A percentile compares a stretch with the other conserved stretches of the same genome.
Conservation (phyloP, 2,329 filamentous ascomycete species). For the Fusarium illudens region DNA sequence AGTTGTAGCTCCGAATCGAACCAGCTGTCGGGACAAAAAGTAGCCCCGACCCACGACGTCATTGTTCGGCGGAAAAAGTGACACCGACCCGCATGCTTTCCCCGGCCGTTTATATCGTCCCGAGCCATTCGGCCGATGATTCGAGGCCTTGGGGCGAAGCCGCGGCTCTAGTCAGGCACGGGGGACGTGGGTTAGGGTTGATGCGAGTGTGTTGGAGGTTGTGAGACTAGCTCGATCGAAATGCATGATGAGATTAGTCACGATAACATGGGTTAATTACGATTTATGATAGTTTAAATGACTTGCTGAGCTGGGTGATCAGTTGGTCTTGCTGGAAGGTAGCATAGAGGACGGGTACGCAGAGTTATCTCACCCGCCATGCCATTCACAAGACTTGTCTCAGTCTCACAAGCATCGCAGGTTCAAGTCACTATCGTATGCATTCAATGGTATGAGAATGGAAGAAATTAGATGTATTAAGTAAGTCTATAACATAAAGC, state of each 20-base stretch:
- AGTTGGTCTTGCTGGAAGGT: not conserved
- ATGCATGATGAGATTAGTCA: not conserved
- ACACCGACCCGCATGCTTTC: conserved; percentile 11
- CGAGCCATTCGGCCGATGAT: conserved; percentile 4
- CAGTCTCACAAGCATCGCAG: not conserved
- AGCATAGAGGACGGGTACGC: not conserved
- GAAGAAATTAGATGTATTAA: conserved; percentile 4
- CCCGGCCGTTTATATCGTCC: not conserved
- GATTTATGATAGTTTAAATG: not conserved
- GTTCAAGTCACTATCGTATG: not conserved
- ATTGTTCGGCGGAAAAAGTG: conserved; percentile 33
- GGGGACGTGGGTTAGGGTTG: not conserved
- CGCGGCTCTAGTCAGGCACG: not conserved
- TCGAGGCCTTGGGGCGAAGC: not conserved
- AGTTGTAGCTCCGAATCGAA: conserved; percentile 21
- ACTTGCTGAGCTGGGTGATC: not conserved
- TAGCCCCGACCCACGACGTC: conserved; percentile 25
- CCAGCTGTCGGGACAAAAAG: conserved; percentile 17
- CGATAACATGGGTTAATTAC: not conserved
- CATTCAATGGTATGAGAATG: not conserved
- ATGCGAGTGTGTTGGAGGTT: not conserved
- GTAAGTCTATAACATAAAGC: conserved; percentile 18
- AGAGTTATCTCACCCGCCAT: not conserved
- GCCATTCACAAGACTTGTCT: not conserved
- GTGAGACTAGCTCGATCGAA: not conserved